Percentiles rank a stretch among this genome's conserved stretches.
Evolutionary conservation across 768 basidiomycete species (phyloP).

Genomic region (Pilatotrama ljubarskyi): DNA sequence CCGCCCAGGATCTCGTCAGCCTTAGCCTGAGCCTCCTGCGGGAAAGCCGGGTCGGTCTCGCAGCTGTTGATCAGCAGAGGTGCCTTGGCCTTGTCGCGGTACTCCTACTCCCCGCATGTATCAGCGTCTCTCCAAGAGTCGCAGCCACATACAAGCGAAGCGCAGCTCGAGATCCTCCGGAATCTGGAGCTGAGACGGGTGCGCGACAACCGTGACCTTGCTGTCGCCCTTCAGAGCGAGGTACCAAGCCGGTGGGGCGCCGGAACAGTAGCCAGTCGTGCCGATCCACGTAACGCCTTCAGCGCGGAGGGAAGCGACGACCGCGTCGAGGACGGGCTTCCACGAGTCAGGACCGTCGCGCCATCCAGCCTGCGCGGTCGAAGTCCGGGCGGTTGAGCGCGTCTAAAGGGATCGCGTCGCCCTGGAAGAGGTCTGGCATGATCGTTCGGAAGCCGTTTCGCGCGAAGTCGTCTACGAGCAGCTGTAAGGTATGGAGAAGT

Average conservation of each 20-base stretch:
- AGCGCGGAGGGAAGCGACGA: slow-evolving; percentile 55
- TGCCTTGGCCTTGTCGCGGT: slow-evolving; percentile 41
- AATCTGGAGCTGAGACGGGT: slow-evolving; percentile 60
- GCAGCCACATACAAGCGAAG: not conserved
- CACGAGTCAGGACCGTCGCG: slow-evolving; percentile 36
- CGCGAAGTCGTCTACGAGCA: slow-evolving; percentile 36
- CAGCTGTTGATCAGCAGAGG: slow-evolving; percentile 73
- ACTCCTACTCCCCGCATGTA: slow-evolving; percentile 37
- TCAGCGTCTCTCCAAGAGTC: no score
- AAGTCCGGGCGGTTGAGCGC: slow-evolving; percentile 22
- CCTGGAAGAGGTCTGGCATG: slow-evolving; percentile 31
- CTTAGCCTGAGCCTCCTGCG: slow-evolving; percentile 40
- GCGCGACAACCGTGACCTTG: slow-evolving; percentile 49
- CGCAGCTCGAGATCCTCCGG: slow-evolving; percentile 64
- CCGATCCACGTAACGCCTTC: slow-evolving; percentile 59
- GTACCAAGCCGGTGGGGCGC: slow-evolving; percentile 62
- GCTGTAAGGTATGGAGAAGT: slow-evolving; percentile 16
- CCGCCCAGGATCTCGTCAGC: slow-evolving; percentile 41
- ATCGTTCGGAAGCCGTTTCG: slow-evolving; percentile 33
- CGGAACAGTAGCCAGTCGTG: slow-evolving; percentile 70
- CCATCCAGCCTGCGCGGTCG: slow-evolving; percentile 34
- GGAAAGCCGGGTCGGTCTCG: slow-evolving; percentile 50
- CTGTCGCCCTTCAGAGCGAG: slow-evolving; percentile 55
- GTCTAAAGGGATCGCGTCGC: slow-evolving; percentile 23
- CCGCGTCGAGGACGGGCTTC: slow-evolving; percentile 40